phyloP scores from a whole-genome alignment of 2,329 filamentous ascomycete species.

The Alternaria gansuensis region DNA sequence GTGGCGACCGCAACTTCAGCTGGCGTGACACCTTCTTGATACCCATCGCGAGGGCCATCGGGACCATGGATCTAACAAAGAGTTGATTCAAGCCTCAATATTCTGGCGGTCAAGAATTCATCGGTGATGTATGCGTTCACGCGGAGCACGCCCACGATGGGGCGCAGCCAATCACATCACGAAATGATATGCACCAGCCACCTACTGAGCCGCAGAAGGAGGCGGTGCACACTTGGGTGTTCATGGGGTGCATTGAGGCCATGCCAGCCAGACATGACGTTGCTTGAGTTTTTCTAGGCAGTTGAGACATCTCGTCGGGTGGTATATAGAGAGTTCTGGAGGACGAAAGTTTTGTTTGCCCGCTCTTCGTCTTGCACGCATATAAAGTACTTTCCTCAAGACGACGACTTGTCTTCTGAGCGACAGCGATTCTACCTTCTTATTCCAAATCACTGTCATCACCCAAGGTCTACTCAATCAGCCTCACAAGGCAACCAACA shows the following conservation, averaged over 20 bases:
- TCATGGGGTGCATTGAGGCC: slow-evolving; percentile 16
- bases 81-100: slow-evolving; percentile 19
- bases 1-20: slow-evolving; percentile 29
- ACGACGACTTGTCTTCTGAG: slow-evolving; percentile 3
- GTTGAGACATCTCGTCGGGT: slow-evolving; percentile 24
- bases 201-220: slow-evolving; percentile 19
- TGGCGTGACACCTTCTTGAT: slow-evolving; percentile 23
- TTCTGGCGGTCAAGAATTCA: slow-evolving; percentile 18
- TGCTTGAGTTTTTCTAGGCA: slow-evolving; percentile 17
- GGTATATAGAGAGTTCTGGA: slow-evolving; percentile 23
- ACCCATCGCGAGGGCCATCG: slow-evolving; percentile 20
- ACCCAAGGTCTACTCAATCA: neutral
- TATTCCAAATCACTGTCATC: neutral
- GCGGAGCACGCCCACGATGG: slow-evolving; percentile 15
- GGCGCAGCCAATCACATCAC: slow-evolving; percentile 24
- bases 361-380: neutral
- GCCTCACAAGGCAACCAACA: slow-evolving; percentile 16
- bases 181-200: slow-evolving; percentile 21
- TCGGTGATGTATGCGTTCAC: slow-evolving; percentile 21
- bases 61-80: slow-evolving; percentile 7
- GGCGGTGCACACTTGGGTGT: slow-evolving; percentile 17
- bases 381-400: slow-evolving; percentile 19
- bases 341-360: slow-evolving; percentile 7
- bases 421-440: neutral
- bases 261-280: slow-evolving; percentile 18